Evolutionary conservation across 2,329 filamentous ascomycete genomes (phyloP), one percentile per base, ranked within the genome.

Genomic region (Hymenoscyphus salicellus): DNA sequence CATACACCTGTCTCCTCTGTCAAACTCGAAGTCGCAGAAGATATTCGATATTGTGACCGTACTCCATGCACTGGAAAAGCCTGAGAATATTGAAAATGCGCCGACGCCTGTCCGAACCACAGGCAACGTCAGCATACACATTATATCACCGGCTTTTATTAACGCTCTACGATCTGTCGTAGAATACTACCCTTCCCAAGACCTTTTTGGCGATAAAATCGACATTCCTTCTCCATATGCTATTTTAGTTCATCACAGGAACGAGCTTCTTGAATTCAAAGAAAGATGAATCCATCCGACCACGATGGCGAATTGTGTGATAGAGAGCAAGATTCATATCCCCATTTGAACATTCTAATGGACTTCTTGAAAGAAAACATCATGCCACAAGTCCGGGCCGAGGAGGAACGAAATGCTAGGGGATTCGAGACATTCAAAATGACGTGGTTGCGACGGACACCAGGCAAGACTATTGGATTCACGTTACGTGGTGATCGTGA

Each of bases 141-240:
- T 71, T 32, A 56, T 60, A 36, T 71, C 69, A 2, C 30, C 30
- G 41, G 23, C 55, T 10, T 30, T 71, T 1, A 64, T 69, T 17
- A 66, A 71, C 38, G 69, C 65, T 26, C 38, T 71, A 28, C 43
- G 63, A 41, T 38, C 61, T 8, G 61, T 71, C 8, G 66, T 71
- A 2, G 33, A 61, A 46, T 71, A 69, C 33, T 69, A 67, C 30
- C 69, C 69, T 10, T 63, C 65, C 16, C 62, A 63, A n/a, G 61
- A 30, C n/a, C 55, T 69, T 1, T 28, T 65, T 5, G 62, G 55
- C 23, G 43, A 66, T 28, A 58, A 57, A 5, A 55, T 68, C 17
- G 20, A 58, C n/a, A 62, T 70, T 32, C n/a, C 52, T 6, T 60
- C 65, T 74, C 79, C 80, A 78, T 63, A 71, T 65, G 1, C 78